These are phyloP conservation scores for Entoloma clypeatum DNA, from an alignment of 1,284 basidiomycete genomes.

Conservation along the genomic window DNA sequence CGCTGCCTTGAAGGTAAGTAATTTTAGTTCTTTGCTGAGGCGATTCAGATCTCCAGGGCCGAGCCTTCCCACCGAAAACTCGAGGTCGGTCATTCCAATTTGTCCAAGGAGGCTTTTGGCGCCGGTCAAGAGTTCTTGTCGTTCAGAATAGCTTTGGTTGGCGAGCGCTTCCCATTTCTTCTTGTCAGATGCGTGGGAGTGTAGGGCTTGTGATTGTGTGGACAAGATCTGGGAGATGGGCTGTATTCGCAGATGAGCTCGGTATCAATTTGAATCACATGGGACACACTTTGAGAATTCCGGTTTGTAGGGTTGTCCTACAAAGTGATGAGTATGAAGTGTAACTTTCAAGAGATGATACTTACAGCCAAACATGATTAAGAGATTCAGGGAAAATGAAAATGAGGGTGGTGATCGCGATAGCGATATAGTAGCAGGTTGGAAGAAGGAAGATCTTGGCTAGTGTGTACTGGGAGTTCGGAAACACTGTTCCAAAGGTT, in stretches of 20 bases:
- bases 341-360: constrained; percentile 1
- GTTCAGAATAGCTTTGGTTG: constrained; percentile 24
- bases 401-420: constrained; percentile 52
- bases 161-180: constrained; percentile 27
- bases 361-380: constrained; percentile 49
- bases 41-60: constrained; percentile 49
- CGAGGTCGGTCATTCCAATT: constrained; percentile 46
- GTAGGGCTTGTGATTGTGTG: constrained; percentile 31
- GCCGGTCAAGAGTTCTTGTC: constrained; percentile 27
- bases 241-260: constrained; percentile 17
- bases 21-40: constrained; percentile 41
- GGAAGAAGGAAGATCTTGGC: constrained; percentile 58
- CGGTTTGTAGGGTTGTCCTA: constrained; percentile 36
- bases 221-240: constrained; percentile 29
- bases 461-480: constrained; percentile 60
- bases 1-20: constrained; percentile 40
- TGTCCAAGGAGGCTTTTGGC: constrained; percentile 35
- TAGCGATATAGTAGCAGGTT: constrained; percentile 54
- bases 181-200: constrained; percentile 30
- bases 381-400: constrained; percentile 75
- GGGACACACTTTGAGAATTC: constrained; percentile 33
- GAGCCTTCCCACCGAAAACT: constrained; percentile 52
- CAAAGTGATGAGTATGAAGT: constrained; percentile 26
- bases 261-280: neutral
- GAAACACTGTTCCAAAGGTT: constrained; percentile 50